Evolutionary conservation across 192 early-diverging fungal species (phyloP).

Genomic region (Coemansia sp.): DNA sequence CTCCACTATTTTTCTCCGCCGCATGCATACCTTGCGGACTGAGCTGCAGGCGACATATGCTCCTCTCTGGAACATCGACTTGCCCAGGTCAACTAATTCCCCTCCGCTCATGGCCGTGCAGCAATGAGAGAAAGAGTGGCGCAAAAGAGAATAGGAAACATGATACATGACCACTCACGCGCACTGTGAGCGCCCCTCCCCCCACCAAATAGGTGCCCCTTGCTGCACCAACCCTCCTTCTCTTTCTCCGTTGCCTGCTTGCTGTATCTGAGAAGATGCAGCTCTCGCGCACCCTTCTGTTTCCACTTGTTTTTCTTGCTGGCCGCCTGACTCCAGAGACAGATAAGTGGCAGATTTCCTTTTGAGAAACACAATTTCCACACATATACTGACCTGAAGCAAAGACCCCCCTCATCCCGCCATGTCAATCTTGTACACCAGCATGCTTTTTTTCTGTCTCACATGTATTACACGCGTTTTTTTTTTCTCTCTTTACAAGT

Average conservation of each 20-base stretch:
- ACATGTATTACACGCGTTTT: not conserved
- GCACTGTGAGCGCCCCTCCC: not conserved
- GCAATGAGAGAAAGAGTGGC: not conserved
- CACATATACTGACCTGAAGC: not conserved
- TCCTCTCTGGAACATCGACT: not conserved
- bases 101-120: not conserved
- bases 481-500: not conserved
- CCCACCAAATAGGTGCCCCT: not conserved
- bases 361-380: not conserved
- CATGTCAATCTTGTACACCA: not conserved
- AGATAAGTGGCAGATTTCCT: not conserved
- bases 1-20: not conserved
- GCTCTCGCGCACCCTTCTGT: not conserved
- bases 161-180: slow-evolving; percentile 1
- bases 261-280: slow-evolving; percentile 6
- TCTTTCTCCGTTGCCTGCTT: not conserved
- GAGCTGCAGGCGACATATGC: not conserved
- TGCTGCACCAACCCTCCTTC: not conserved
- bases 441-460: not conserved
- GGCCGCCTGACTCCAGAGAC: slow-evolving; percentile 4
- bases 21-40: not conserved
- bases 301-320: not conserved
- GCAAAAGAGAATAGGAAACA: not conserved
- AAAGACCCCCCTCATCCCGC: not conserved
- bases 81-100: not conserved